Evolutionary conservation across 2,329 filamentous ascomycete genomes (phyloP).

Genomic region (Exophiala sideris): DNA sequence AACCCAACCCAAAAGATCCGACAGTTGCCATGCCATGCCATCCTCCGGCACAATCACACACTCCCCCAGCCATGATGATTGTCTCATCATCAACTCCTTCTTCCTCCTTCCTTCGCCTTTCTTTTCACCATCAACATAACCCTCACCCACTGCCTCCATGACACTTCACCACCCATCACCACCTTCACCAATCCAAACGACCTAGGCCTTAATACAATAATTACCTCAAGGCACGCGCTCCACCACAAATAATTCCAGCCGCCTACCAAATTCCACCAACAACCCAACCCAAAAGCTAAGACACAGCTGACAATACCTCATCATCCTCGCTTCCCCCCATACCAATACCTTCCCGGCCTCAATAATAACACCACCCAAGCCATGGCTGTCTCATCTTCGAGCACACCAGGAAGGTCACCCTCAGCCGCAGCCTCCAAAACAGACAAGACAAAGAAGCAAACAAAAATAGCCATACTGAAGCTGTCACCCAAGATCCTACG

Average conservation of each 20-base stretch:
- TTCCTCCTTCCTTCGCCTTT: slow-evolving; percentile 20
- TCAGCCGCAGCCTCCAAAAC: slow-evolving; percentile 30
- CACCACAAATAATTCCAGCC: slow-evolving; percentile 18
- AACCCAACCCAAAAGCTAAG: slow-evolving; percentile 30
- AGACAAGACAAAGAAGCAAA: slow-evolving; percentile 32
- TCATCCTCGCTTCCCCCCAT: slow-evolving; percentile 1
- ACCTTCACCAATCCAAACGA: slow-evolving; percentile 25
- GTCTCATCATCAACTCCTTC: slow-evolving; percentile 22
- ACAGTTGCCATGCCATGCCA: slow-evolving; percentile 15
- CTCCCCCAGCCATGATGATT: slow-evolving; percentile 18
- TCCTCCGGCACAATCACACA: slow-evolving; percentile 24
- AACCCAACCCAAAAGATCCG: slow-evolving; percentile 18
- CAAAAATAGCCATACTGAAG: slow-evolving; percentile 36
- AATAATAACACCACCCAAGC: slow-evolving; percentile 27
- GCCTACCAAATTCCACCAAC: slow-evolving; percentile 10
- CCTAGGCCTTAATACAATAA: slow-evolving; percentile 13
- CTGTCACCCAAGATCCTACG: slow-evolving; percentile 37
- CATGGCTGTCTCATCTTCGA: slow-evolving; percentile 30
- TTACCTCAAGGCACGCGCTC: slow-evolving; percentile 9
- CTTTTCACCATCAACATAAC: not conserved
- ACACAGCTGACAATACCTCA: not conserved
- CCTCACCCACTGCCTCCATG: slow-evolving; percentile 19
- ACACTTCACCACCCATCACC: slow-evolving; percentile 26
- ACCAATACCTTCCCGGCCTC: slow-evolving; percentile 1
- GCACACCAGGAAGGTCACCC: slow-evolving; percentile 29